phyloP scores from a whole-genome alignment of 306 rosid genomes.

The Vigna mungo region DNA sequence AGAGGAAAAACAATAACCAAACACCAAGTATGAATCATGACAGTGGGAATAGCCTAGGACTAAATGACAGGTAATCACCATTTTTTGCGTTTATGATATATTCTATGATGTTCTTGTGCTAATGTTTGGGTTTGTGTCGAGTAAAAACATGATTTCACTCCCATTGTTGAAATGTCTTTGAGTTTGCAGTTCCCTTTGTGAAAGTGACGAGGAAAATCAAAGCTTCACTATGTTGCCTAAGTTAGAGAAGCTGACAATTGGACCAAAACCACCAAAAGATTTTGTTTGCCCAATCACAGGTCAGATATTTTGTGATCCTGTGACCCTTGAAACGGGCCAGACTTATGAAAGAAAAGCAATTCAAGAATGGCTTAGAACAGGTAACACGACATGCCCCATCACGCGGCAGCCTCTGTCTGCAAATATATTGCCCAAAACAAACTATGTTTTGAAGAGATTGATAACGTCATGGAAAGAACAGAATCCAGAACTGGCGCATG shows the following conservation, averaged over 20 bases:
- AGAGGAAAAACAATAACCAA: slow-evolving; percentile 49
- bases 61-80: slow-evolving; percentile 64
- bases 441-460: slow-evolving; percentile 91
- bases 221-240: slow-evolving; percentile 54
- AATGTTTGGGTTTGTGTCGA: slow-evolving; percentile 31
- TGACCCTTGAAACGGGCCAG: slow-evolving; percentile 97
- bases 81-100: slow-evolving; percentile 14
- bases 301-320: slow-evolving; percentile 86
- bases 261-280: slow-evolving; percentile 81
- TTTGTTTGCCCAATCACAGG: slow-evolving; percentile 92
- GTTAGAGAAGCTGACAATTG: slow-evolving; percentile 56
- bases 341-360: slow-evolving; percentile 93
- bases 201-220: slow-evolving; percentile 70
- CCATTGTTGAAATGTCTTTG: slow-evolving; percentile 40
- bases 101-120: slow-evolving; percentile 2
- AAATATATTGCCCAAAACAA: slow-evolving; percentile 74
- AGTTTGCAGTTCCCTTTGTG: slow-evolving; percentile 62
- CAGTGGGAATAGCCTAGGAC: slow-evolving; percentile 48
- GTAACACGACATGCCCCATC: slow-evolving; percentile 90
- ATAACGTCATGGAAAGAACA: slow-evolving; percentile 91
- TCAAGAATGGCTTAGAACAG: slow-evolving; percentile 92
- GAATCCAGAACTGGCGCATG: slow-evolving; percentile 78
- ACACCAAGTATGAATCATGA: slow-evolving; percentile 52
- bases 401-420: slow-evolving; percentile 80
- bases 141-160: slow-evolving; percentile 9